Conservation (phyloP, 148 eudicot genomes). For the Silene latifolia region DNA sequence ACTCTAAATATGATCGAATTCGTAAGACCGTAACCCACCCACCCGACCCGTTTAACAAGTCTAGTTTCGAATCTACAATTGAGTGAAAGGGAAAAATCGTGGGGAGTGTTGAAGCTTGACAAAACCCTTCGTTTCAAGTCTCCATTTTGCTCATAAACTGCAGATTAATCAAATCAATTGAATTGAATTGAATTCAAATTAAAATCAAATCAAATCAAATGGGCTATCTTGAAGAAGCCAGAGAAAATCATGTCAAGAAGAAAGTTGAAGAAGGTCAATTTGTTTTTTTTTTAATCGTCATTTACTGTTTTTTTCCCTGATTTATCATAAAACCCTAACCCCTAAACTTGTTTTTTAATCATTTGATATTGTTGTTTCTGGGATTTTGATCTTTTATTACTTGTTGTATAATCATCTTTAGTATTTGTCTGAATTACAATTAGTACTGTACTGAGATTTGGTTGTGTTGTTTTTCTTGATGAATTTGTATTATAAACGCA, state of each 20-base stretch:
- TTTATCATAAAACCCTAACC: slow-evolving; percentile 5
- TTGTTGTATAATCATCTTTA: background rate
- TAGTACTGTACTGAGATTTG: background rate
- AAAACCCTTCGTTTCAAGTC: background rate
- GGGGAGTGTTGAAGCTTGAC: background rate
- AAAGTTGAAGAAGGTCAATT: slow-evolving; percentile 86
- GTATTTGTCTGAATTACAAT: background rate
- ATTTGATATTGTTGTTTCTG: background rate
- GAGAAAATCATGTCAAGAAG: slow-evolving; percentile 97
- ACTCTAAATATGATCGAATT: too few relatives aligned
- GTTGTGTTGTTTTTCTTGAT: background rate
- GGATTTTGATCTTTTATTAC: background rate
- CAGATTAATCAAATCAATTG: background rate
- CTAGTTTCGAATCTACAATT: too few relatives aligned
- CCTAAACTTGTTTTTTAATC: background rate
- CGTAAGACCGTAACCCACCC: too few relatives aligned
- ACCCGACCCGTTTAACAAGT: too few relatives aligned
- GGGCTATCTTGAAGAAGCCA: slow-evolving; percentile 80
- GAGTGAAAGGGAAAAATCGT: background rate
- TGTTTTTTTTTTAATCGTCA: background rate
- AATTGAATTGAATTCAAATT: background rate
- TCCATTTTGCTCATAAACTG: background rate
- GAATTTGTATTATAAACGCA: too few relatives aligned
- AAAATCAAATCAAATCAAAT: slow-evolving; percentile 22
- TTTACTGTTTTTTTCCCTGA: background rate